Percentiles rank a stretch among this genome's conserved stretches.
Evolutionary conservation across 2,329 filamentous ascomycete genomes (phyloP).

Genomic region (Arthroderma sp.): DNA sequence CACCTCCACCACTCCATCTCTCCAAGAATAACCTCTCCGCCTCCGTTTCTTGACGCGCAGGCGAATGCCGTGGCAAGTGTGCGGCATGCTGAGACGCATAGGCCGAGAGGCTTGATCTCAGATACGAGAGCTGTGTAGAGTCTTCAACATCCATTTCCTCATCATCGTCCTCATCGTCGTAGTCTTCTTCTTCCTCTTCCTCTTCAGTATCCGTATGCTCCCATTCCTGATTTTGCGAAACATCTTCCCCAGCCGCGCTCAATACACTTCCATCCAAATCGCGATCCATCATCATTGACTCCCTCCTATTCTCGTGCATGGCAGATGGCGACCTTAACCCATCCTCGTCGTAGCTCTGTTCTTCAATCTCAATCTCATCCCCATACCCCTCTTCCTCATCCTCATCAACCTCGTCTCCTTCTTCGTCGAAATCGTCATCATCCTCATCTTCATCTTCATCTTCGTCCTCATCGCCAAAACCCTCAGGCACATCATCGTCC

Average conservation of each 20-base stretch:
- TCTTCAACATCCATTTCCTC: constrained; percentile 3
- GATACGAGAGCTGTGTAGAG: neutral
- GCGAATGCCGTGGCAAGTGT: constrained; percentile 14
- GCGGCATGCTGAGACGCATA: constrained; percentile 18
- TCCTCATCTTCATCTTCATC: constrained; percentile 27
- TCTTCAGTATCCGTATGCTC: constrained; percentile 68
- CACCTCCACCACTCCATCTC: constrained; percentile 26
- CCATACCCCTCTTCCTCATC: constrained; percentile 37
- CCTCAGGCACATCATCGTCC: constrained; percentile 8
- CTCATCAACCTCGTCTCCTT: constrained; percentile 39
- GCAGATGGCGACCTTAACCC: constrained; percentile 13
- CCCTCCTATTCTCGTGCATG: constrained; percentile 12
- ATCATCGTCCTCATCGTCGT: constrained; percentile 23
- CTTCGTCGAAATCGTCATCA: constrained; percentile 43
- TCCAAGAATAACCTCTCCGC: constrained; percentile 27
- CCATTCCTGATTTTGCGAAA: constrained; percentile 46
- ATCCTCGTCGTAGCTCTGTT: constrained; percentile 37
- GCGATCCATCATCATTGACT: constrained; percentile 45
- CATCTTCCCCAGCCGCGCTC: constrained; percentile 36
- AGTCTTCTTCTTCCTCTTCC: constrained; percentile 33
- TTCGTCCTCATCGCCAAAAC: constrained; percentile 18
- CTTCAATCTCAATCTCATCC: constrained; percentile 42
- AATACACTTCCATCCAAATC: constrained; percentile 60
- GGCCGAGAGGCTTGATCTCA: constrained; percentile 10
- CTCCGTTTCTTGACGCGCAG: constrained; percentile 22